Percentiles rank a stretch among this genome's conserved stretches.
phyloP scores from a whole-genome alignment of 2,329 filamentous ascomycete species.

The Trichophyton mentagrophytes region DNA sequence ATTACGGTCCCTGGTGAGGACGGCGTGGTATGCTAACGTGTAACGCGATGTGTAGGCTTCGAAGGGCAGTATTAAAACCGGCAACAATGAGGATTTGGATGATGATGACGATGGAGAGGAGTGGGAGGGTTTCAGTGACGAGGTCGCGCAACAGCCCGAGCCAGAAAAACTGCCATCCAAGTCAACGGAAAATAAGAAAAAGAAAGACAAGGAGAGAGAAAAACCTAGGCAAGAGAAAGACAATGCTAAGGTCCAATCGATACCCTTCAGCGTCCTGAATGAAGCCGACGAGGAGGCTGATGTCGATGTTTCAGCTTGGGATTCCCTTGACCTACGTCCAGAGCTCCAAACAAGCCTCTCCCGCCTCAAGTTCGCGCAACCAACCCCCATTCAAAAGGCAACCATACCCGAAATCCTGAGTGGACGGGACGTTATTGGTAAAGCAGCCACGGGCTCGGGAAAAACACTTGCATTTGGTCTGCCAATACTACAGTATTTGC shows the following conservation, averaged over 20 bases:
- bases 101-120: constrained; percentile 39
- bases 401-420: constrained; percentile 70
- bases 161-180: constrained; percentile 16
- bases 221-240: constrained; percentile 20
- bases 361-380: constrained; percentile 64
- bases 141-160: constrained; percentile 15
- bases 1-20: too few relatives aligned
- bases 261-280: constrained; percentile 29
- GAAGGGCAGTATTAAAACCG: constrained; percentile 22
- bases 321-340: constrained; percentile 57
- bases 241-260: constrained; percentile 17
- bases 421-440: constrained; percentile 86
- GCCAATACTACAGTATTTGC: constrained; percentile 75
- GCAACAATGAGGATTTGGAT: not conserved
- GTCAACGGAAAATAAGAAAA: constrained; percentile 7
- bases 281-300: constrained; percentile 41
- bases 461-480: constrained; percentile 94
- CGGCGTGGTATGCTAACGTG: not conserved
- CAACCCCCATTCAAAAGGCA: constrained; percentile 67
- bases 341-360: constrained; percentile 61
- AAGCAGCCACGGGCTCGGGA: constrained; percentile 89
- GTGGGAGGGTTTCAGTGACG: constrained; percentile 54
- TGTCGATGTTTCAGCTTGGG: constrained; percentile 66
- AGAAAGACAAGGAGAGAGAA: constrained; percentile 13
- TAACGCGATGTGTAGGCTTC: constrained; percentile 19